A percentile compares a stretch with the other conserved stretches of the same genome.
phyloP scores from a whole-genome alignment of 352 stramenopile genomes.

The Globisporangium perplexum region DNA sequence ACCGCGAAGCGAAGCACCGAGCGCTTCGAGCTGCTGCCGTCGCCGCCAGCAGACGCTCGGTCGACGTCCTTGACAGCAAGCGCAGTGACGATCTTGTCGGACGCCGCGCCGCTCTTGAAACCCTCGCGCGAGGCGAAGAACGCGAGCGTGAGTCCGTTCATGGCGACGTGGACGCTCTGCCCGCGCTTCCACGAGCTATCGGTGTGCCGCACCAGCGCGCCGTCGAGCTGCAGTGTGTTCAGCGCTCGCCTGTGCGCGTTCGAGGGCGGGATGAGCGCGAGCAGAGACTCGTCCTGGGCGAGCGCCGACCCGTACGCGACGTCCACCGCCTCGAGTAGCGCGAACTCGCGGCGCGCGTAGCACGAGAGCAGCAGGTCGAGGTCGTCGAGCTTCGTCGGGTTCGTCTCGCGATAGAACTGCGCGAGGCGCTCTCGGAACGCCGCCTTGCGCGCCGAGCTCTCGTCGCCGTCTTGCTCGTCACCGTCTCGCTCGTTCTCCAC shows the following conservation, averaged over 20 bases:
- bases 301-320: slow-evolving; percentile 28
- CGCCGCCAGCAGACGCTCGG: slow-evolving; percentile 10
- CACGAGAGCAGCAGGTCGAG: slow-evolving; percentile 40
- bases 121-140: slow-evolving; percentile 58
- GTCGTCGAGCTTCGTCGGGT: slow-evolving; percentile 42
- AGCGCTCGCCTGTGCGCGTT: slow-evolving; percentile 24
- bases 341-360: slow-evolving; percentile 38
- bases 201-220: slow-evolving; percentile 22
- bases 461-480: slow-evolving; percentile 7
- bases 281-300: slow-evolving; percentile 22
- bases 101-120: slow-evolving; percentile 32
- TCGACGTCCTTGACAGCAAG: slow-evolving; percentile 16
- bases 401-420: slow-evolving; percentile 52
- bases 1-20: slow-evolving; percentile 31
- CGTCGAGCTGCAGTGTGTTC: slow-evolving; percentile 33
- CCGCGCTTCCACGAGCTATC: slow-evolving; percentile 31
- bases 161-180: slow-evolving; percentile 37
- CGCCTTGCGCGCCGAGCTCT: slow-evolving; percentile 8
- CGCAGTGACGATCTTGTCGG: slow-evolving; percentile 6
- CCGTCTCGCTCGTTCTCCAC: slow-evolving; percentile 3
- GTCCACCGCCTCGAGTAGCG: slow-evolving; percentile 46
- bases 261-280: slow-evolving; percentile 26
- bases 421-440: slow-evolving; percentile 34
- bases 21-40: slow-evolving; percentile 21
- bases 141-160: slow-evolving; percentile 34